phyloP scores from a whole-genome alignment of 164 flowering plant genomes.

The Aristolochia fimbriata region DNA sequence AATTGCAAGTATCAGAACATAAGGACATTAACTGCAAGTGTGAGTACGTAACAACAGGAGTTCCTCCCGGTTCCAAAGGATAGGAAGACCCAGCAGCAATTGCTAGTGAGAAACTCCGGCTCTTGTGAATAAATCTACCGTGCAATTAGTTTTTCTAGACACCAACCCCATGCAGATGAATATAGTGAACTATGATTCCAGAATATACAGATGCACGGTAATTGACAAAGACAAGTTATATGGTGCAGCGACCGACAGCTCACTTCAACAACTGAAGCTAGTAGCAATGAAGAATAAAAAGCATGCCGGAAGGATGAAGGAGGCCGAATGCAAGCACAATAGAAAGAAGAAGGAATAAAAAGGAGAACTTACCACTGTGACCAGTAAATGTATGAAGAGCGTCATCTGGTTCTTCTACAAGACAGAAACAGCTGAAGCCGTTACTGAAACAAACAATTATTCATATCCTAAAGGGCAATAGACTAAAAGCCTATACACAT shows the following conservation, averaged over 20 bases:
- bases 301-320: neutral
- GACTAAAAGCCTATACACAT: neutral
- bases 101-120: too few species aligned
- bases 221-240: neutral
- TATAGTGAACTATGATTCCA: too few species aligned
- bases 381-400: constrained; percentile 77
- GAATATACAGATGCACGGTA: too few species aligned
- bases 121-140: too few species aligned
- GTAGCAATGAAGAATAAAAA: neutral
- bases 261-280: neutral
- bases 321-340: neutral
- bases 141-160: too few species aligned
- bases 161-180: too few species aligned
- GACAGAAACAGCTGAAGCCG: neutral
- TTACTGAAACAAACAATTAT: neutral
- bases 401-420: constrained; percentile 65
- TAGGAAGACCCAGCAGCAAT: too few species aligned
- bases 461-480: neutral
- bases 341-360: neutral
- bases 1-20: too few species aligned
- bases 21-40: too few species aligned
- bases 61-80: too few species aligned
- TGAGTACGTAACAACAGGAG: too few species aligned
- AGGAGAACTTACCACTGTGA: constrained; percentile 49
- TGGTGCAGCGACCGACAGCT: neutral